phyloP scores from a whole-genome alignment of 1,284 basidiomycete genomes.

The Mycosarcoma maydis region DNA sequence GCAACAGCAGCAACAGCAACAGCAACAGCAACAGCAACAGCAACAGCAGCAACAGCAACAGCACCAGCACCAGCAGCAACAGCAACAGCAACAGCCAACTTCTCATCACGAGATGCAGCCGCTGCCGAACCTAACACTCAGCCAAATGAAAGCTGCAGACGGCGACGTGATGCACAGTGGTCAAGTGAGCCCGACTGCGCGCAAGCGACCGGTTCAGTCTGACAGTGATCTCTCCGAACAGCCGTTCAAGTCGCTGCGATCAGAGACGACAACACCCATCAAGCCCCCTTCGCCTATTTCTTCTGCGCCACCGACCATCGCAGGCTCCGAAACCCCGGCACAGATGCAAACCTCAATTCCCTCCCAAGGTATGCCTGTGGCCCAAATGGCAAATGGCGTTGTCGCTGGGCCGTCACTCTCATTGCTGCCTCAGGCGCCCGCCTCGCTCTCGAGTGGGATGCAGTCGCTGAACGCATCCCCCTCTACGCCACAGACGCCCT shows the following conservation, averaged over 20 bases:
- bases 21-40: constrained; percentile 15
- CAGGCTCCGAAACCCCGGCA: constrained; percentile 9
- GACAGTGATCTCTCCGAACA: constrained; percentile 38
- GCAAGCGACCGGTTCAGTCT: constrained; percentile 44
- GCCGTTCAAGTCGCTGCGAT: constrained; percentile 43
- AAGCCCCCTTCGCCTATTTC: constrained; percentile 37
- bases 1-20: constrained; percentile 18
- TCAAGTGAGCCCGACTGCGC: constrained; percentile 32
- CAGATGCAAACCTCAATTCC: constrained; percentile 28
- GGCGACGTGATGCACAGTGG: constrained; percentile 16
- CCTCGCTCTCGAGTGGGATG: constrained; percentile 21
- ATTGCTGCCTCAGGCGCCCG: constrained; percentile 16
- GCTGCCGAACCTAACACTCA: constrained; percentile 19
- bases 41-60: constrained; percentile 17
- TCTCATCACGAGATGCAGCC: constrained; percentile 16
- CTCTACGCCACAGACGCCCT: constrained; percentile 43
- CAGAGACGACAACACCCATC: constrained; percentile 34
- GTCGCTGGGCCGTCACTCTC: constrained; percentile 4
- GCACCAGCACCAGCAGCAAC: constrained; percentile 17
- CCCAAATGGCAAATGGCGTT: constrained; percentile 9
- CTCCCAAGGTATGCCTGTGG: constrained; percentile 19
- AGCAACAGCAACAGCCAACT: constrained; percentile 14
- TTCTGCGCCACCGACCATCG: constrained; percentile 26
- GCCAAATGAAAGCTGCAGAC: constrained; percentile 22
- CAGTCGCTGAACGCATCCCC: constrained; percentile 45